Evolutionary conservation across 805 yeast genomes (phyloP), one percentile per base, ranked within the genome.

Genomic region (Spathaspora girioi): DNA sequence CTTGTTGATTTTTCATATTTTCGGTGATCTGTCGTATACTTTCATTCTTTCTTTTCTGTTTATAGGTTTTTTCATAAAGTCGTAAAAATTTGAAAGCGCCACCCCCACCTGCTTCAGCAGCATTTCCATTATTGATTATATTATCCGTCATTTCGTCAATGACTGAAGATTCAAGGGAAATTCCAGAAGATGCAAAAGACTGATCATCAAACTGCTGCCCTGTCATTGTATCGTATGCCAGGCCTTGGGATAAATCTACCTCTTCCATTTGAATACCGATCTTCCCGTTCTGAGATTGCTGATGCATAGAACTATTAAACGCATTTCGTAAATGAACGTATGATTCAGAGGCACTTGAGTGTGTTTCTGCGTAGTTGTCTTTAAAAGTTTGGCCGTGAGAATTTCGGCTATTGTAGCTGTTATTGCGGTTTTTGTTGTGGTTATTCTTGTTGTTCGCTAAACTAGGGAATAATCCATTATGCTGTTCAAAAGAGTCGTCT

Each of bases 81-180:
- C 58, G 49, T n/a, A 70, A 56, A 45, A 59, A 68, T 47, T 60
- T 60, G 50, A 69, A 69, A 48, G 70, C 51, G 2, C 63, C 66
- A 35, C 57, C 55, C 1, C 56, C 54, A 38, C 49, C 50, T 1
- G 43, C 47, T 26, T 35, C 42, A 20, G 43, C 53, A 18, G 9
- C 11, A 11, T 19, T 20, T 10, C 23, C 41, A 5, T 35, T 35
- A 15, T 18, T 42, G 15, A 45, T 5, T 14, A 45, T 45, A 17
- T 29, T 31, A 12, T 45, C 40, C 10, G 55, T 55, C 50, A 69
- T 56, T 40, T 63, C 48, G 14, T 59, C 52, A 3, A 69, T 54
- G 15, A 69, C 57, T 4, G 67, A 59, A 9, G 69, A 60, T n/a
- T 63, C 60, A 0, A 68, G 40, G 2, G 69, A 58, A 46, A 27